These are phyloP conservation scores for Stephanodiscus triporus DNA, from an alignment of 108 stramenopile species.

Conservation along the genomic window DNA sequence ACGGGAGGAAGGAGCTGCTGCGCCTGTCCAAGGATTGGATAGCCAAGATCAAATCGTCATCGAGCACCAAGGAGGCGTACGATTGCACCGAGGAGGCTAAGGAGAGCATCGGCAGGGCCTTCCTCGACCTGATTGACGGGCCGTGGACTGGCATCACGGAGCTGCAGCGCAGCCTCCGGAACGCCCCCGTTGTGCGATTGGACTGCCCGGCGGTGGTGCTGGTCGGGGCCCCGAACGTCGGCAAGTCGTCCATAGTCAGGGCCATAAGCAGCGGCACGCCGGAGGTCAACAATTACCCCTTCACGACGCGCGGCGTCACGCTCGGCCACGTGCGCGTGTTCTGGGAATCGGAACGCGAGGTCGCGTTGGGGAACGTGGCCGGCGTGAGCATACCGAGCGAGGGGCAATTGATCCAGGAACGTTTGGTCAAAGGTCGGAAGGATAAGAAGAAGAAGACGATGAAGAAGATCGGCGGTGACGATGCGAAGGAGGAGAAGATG, in stretches of 20 bases:
- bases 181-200: conserved; percentile 87
- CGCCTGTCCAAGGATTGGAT: conserved; percentile 88
- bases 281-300: conserved; percentile 97
- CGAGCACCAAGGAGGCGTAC: conserved; percentile 71
- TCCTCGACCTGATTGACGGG: conserved; percentile 63
- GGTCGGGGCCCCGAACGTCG: conserved; percentile 97
- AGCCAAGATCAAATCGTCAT: conserved; percentile 77
- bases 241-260: conserved; percentile 92
- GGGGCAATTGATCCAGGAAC: conserved; percentile 30
- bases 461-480: conserved; percentile 13
- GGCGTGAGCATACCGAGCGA: conserved; percentile 41
- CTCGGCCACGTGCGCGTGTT: conserved; percentile 94
- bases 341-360: conserved; percentile 65
- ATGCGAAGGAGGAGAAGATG: background rate
- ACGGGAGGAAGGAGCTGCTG: conserved; percentile 77
- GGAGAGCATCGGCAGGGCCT: conserved; percentile 57
- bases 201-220: conserved; percentile 93
- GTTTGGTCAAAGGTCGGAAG: conserved; percentile 25
- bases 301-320: conserved; percentile 96
- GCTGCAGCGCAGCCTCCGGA: conserved; percentile 81
- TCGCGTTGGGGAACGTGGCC: conserved; percentile 43
- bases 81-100: conserved; percentile 64
- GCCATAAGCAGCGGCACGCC: conserved; percentile 91
- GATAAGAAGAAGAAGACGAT: conserved; percentile 28
- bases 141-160: conserved; percentile 74